Conservation (phyloP, 2,329 filamentous ascomycete species). For the Huntiella savannae region DNA sequence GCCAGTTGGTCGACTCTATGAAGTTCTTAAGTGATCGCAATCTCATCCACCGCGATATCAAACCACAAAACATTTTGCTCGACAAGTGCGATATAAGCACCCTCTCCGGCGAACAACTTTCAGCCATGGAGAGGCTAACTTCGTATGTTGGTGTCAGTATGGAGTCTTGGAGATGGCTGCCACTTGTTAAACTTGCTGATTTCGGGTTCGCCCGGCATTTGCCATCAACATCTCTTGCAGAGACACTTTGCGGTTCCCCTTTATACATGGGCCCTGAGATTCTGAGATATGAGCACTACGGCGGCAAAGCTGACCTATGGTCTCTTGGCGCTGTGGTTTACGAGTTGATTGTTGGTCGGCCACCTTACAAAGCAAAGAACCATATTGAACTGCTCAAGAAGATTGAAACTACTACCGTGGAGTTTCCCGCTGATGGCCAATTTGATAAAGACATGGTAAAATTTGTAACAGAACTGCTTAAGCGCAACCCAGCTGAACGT, state of each 20-base stretch:
- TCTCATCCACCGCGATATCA: conserved; percentile 90
- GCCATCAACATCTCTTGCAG: conserved; percentile 76
- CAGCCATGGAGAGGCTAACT: conserved; percentile 21
- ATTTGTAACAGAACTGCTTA: conserved; percentile 70
- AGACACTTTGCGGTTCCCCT: conserved; percentile 90
- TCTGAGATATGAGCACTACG: conserved; percentile 88
- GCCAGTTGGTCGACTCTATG: conserved; percentile 82
- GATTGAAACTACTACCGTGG: conserved; percentile 60
- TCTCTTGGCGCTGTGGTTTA: conserved; percentile 90
- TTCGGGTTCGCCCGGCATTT: conserved; percentile 95
- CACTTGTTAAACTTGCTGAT: conserved; percentile 94
- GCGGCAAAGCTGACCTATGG: conserved; percentile 93
- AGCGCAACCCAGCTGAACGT: conserved; percentile 67
- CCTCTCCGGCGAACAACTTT: conserved; percentile 54
- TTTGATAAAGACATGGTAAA: conserved; percentile 46
- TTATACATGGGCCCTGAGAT: conserved; percentile 99
- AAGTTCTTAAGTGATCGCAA: conserved; percentile 71
- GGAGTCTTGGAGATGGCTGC: conserved; percentile 27
- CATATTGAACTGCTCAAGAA: conserved; percentile 84
- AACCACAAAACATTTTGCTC: conserved; percentile 86
- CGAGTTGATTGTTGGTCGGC: conserved; percentile 82
- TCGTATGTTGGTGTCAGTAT: conserved; percentile 47
- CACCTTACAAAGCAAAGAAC: conserved; percentile 81
- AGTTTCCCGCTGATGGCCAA: conserved; percentile 7
- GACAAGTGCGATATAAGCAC: conserved; percentile 24